Evolutionary conservation across 768 basidiomycete genomes (phyloP).

Genomic region (Paxillus involutus): DNA sequence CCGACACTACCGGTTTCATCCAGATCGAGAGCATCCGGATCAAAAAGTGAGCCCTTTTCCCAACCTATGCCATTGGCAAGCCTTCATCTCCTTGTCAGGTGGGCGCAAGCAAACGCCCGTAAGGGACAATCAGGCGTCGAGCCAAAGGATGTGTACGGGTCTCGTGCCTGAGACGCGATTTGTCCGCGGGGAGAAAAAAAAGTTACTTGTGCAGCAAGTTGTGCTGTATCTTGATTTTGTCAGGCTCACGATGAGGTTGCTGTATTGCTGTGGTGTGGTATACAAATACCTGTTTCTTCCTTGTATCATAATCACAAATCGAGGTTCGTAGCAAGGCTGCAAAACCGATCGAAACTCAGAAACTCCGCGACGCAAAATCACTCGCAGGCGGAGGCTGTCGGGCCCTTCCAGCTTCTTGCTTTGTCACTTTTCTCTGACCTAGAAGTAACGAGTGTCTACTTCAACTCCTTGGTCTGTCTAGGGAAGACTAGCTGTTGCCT

Average conservation of each 20-base stretch:
- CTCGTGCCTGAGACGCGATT: slow-evolving; percentile 41
- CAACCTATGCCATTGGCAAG: not conserved
- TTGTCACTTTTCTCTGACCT: too few species aligned
- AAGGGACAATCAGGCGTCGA: slow-evolving; percentile 81
- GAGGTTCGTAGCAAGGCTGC: too few species aligned
- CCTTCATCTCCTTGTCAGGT: slow-evolving; percentile 42
- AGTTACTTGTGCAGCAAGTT: not conserved
- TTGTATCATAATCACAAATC: too few species aligned
- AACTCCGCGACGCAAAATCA: not conserved
- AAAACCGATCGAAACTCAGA: not conserved
- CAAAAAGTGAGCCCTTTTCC: slow-evolving; percentile 70
- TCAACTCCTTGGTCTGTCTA: too few species aligned
- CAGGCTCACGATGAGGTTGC: too few species aligned
- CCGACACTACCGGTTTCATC: slow-evolving; percentile 95
- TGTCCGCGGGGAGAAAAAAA: not conserved
- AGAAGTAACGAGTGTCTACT: too few species aligned
- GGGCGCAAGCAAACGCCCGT: slow-evolving; percentile 85
- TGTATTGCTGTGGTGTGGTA: too few species aligned
- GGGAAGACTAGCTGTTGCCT: too few species aligned
- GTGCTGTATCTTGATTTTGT: not conserved
- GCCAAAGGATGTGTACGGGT: slow-evolving; percentile 78
- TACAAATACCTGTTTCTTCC: not conserved
- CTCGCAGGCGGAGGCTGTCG: too few species aligned
- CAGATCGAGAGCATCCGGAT: slow-evolving; percentile 97
- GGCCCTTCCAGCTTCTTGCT: too few species aligned